These are phyloP conservation scores for Diutina catenulata DNA, from an alignment of 1,139 yeast species.

Conservation along the genomic window DNA sequence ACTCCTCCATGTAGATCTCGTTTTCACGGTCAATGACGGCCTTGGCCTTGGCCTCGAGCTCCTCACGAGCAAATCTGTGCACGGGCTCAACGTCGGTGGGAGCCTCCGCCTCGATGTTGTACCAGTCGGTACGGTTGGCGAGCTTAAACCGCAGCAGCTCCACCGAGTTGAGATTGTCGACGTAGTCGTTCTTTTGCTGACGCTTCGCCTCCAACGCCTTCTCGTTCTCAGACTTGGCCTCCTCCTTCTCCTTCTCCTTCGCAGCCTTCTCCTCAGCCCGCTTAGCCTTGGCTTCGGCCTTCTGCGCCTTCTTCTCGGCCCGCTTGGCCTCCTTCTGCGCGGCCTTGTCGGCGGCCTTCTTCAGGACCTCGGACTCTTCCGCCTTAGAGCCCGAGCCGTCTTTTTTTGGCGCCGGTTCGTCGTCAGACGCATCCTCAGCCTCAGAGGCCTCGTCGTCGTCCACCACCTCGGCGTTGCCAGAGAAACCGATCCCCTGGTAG, in stretches of 20 bases:
- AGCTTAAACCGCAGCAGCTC: slow-evolving; percentile 44
- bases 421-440: slow-evolving; percentile 14
- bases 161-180: slow-evolving; percentile 44
- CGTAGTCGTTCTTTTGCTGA: slow-evolving; percentile 19
- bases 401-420: slow-evolving; percentile 7
- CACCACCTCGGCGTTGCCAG: slow-evolving; percentile 11
- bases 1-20: slow-evolving; percentile 59
- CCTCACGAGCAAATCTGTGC: slow-evolving; percentile 38
- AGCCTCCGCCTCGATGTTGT: slow-evolving; percentile 35
- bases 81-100: slow-evolving; percentile 14
- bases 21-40: slow-evolving; percentile 60
- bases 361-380: not conserved
- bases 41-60: slow-evolving; percentile 57
- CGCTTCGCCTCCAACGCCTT: slow-evolving; percentile 10
- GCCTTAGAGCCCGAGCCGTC: slow-evolving; percentile 5
- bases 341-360: slow-evolving; percentile 11
- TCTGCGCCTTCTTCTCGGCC: slow-evolving; percentile 13
- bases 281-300: slow-evolving; percentile 9
- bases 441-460: slow-evolving; percentile 4
- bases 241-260: slow-evolving; percentile 14
- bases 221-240: slow-evolving; percentile 12
- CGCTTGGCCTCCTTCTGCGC: slow-evolving; percentile 14
- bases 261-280: slow-evolving; percentile 14
- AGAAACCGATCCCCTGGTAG: slow-evolving; percentile 60
- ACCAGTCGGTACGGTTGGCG: slow-evolving; percentile 71